Evolutionary conservation across 176 grass and related monocot genomes (phyloP).

Genomic region (Typha latifolia): DNA sequence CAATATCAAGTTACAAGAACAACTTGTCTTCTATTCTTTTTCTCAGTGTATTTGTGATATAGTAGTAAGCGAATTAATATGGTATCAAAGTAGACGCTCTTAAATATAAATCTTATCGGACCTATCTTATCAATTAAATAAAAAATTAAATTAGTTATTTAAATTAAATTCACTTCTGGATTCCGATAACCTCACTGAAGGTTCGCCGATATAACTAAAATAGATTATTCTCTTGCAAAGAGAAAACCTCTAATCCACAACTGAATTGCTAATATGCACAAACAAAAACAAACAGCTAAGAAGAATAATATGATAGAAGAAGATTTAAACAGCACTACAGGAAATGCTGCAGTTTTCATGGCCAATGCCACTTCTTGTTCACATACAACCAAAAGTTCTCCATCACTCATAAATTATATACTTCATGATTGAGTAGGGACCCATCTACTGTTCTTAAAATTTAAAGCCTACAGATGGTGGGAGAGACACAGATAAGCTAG

Average conservation of each 20-base stretch:
- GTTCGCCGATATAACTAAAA: conserved; percentile 51
- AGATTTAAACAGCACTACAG: conserved; percentile 62
- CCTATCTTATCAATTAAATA: too few species aligned
- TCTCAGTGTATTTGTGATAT: too few species aligned
- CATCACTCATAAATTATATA: conserved; percentile 13
- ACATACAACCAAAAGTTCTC: conserved; percentile 7
- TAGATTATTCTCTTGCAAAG: conserved; percentile 82
- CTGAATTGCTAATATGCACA: conserved; percentile 20
- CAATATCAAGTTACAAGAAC: too few species aligned
- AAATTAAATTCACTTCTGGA: too few species aligned
- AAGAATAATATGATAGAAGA: conserved; percentile 38
- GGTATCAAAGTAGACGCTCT: too few species aligned
- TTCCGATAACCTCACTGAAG: too few species aligned
- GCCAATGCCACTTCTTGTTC: conserved; percentile 21
- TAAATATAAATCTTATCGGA: too few species aligned
- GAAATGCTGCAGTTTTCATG: conserved; percentile 92
- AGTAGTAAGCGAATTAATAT: too few species aligned
- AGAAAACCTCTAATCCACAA: conserved; percentile 94
- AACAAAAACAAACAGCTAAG: neutral
- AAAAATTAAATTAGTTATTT: too few species aligned
- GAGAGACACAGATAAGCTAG: conserved; percentile 24
- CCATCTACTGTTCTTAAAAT: conserved; percentile 1
- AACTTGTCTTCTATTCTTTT: too few species aligned
- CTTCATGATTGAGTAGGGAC: conserved; percentile 10
- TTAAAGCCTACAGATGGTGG: neutral